Base-by-base conservation (phyloP, 2,329 filamentous ascomycete species). In the Botryosphaeria dothidea region DNA sequence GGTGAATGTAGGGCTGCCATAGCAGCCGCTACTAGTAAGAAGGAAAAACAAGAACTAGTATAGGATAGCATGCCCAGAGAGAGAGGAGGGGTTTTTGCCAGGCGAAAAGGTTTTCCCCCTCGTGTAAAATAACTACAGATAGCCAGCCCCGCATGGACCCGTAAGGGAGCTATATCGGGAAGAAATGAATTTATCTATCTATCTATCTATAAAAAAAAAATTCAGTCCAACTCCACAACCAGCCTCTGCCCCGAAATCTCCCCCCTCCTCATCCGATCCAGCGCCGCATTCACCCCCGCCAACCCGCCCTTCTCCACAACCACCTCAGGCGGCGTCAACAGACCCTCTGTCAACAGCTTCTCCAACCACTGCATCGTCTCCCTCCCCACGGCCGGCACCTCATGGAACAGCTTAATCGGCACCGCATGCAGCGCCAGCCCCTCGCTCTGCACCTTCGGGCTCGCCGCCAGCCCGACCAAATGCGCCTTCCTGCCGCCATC, bases 351-450 rank as follows among this genome's bases (percentile, higher is more conserved):
- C 7, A 93, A 74, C 21, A 93, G 74, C 23, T 81, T 78, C 73
- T 92, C 90, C 38, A 92, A 78, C 90, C 90, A 93, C 1, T 78
- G 73, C 13, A 87, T 86, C 62, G 92, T 74, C 0, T 81, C 81
- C 67, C 87, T 83, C 0, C 91, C 91, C 0, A 92, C 80, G 1
- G 81, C 81, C 0, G 86, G 84, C 0, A 88, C 82, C 66, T 90
- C 87, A 71, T 93, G 91, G 71, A 92, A 93, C 4, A 92, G 71
- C 75, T 93, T 93, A 66, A 93, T 91, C 0, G 90, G 90, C 0
- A 93, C 88, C 0, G 82, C 86, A 71, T 92, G 90, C 65, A 87
- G 83, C 4, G 79, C 73, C 0, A 87, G 79, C 0, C 82, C 82
- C 0, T 79, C 76, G 0, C 75, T 74, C 1, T 77, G 74, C 3